These are phyloP conservation scores for Daldinia sp. DNA, from an alignment of 2,329 filamentous ascomycete genomes.

Conservation along the genomic window DNA sequence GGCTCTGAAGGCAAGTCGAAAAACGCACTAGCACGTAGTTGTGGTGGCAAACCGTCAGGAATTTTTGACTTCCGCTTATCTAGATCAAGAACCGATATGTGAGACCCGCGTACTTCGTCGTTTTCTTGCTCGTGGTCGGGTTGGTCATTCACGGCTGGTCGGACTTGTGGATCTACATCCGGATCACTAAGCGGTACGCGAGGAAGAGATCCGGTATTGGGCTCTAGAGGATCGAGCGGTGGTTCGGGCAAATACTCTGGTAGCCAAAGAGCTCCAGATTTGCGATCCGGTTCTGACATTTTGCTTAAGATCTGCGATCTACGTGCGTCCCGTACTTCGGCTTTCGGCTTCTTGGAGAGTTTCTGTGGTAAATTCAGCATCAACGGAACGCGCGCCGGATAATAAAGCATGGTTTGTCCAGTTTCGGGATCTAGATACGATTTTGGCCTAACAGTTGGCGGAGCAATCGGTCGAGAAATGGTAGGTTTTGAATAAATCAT, in stretches of 20 bases:
- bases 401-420: slow-evolving; percentile 87
- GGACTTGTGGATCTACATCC: slow-evolving; percentile 15
- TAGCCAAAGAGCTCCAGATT: slow-evolving; percentile 45
- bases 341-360: slow-evolving; percentile 76
- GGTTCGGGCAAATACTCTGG: slow-evolving; percentile 44
- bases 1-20: slow-evolving; percentile 74
- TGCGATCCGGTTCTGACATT: slow-evolving; percentile 58
- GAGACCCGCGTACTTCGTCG: slow-evolving; percentile 45
- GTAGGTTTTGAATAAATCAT: slow-evolving; percentile 33
- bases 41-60: slow-evolving; percentile 72
- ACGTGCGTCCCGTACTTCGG: slow-evolving; percentile 70
- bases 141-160: background rate
- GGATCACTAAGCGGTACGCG: slow-evolving; percentile 13
- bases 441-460: slow-evolving; percentile 53
- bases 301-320: slow-evolving; percentile 76
- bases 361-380: slow-evolving; percentile 93
- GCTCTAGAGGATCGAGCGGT: slow-evolving; percentile 46
- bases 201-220: slow-evolving; percentile 18
- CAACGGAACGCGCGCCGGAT: slow-evolving; percentile 91
- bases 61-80: slow-evolving; percentile 52
- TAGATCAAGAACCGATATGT: slow-evolving; percentile 47
- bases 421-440: slow-evolving; percentile 71
- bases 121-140: slow-evolving; percentile 5
- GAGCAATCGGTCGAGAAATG: slow-evolving; percentile 47
- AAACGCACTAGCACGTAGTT: slow-evolving; percentile 88